A percentile compares a stretch with the other conserved stretches of the same genome.
Conservation (phyloP, 169 alveolate genomes). For the Cryptosporidium sp. region DNA sequence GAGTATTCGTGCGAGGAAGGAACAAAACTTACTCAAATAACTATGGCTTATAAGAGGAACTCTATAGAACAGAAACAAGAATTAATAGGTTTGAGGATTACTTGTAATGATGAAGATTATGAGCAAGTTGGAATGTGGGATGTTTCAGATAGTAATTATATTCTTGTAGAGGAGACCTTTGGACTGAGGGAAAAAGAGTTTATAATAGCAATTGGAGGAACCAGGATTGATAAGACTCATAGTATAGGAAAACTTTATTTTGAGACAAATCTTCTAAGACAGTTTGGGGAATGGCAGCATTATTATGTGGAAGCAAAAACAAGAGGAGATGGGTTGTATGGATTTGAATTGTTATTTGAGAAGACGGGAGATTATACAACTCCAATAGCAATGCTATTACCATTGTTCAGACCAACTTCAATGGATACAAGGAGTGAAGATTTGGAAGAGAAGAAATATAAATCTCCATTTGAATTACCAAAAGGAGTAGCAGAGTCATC, state of each 20-base stretch:
- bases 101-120: conserved; percentile 59
- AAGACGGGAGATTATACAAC: conserved; percentile 73
- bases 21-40: conserved; percentile 25
- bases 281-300: conserved; percentile 76
- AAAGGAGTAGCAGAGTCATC: conserved; percentile 18
- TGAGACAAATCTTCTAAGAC: conserved; percentile 64
- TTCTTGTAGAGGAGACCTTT: conserved; percentile 40
- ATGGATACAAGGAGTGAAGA: background rate
- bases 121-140: conserved; percentile 64
- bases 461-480: conserved; percentile 60
- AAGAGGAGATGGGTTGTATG: conserved; percentile 54
- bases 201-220: conserved; percentile 54
- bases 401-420: conserved; percentile 36
- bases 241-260: conserved; percentile 63
- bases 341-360: conserved; percentile 72
- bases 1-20: conserved; percentile 75
- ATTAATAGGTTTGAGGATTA: conserved; percentile 41
- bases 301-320: conserved; percentile 63
- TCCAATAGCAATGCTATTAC: conserved; percentile 60
- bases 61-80: background rate
- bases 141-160: background rate
- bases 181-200: conserved; percentile 52
- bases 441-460: background rate
- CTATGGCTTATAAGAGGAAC: conserved; percentile 48
- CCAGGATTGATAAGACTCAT: conserved; percentile 41